Conservation (phyloP, 805 yeast genomes). For the Wickerhamiella alocasiicola region DNA sequence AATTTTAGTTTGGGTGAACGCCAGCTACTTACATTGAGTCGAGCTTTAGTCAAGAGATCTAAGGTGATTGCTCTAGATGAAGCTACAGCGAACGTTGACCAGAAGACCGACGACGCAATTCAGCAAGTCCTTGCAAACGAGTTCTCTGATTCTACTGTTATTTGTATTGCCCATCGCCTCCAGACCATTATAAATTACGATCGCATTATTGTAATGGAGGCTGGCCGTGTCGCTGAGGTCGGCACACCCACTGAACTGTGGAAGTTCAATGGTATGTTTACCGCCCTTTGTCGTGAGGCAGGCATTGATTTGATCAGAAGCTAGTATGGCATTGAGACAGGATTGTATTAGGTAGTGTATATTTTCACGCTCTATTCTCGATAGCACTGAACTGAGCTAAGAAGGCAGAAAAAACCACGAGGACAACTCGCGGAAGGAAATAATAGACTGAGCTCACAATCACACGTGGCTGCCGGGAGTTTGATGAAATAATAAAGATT, state of each 20-base stretch:
- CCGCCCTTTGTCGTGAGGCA: neutral
- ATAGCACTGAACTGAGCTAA: no score
- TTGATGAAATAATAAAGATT: no score
- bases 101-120: constrained; percentile 54
- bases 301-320: constrained; percentile 31
- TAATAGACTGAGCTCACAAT: no score
- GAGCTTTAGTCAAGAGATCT: constrained; percentile 54
- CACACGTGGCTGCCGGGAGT: no score
- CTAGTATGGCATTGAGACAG: no score
- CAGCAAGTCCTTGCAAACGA: constrained; percentile 47
- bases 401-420: no score
- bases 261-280: neutral
- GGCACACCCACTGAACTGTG: constrained; percentile 40
- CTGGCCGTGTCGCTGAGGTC: constrained; percentile 41
- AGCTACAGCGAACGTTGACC: constrained; percentile 68
- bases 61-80: constrained; percentile 58
- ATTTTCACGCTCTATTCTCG: no score
- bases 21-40: constrained; percentile 54
- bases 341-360: no score
- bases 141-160: constrained; percentile 49
- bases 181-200: constrained; percentile 50
- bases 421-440: no score
- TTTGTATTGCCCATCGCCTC: constrained; percentile 63
- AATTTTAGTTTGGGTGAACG: constrained; percentile 59
- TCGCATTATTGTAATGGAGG: constrained; percentile 44